Base-by-base conservation (phyloP, 768 basidiomycete species). In the Naganishia onofrii region DNA sequence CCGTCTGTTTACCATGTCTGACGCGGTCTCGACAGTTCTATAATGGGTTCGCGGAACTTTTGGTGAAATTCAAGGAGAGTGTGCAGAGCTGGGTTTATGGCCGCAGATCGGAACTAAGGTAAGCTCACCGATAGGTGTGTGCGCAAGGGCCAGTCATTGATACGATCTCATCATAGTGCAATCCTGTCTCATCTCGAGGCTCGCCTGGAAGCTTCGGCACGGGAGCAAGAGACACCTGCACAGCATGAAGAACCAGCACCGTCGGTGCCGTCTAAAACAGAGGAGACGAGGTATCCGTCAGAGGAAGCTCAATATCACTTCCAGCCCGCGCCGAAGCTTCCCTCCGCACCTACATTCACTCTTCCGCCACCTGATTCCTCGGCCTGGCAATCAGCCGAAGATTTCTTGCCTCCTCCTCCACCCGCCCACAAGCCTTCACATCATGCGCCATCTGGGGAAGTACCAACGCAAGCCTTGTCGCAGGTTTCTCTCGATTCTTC, bases 81-180 rank as follows among this genome's bases (percentile, higher is more conserved):
- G 93, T 91, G 78, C 86, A 86, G 74, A 84, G 84, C 4, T 96
- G 92, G 90, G 87, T 87, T 57, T 85, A 86, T 53, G 82, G 84
- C 21, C 84, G 94, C 51, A 86, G 88, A 70, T 85, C 88, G 58
- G 91, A 94, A 78, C 84, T 90, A 31, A 87, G 88, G 90, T 92
- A 75, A 79, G 88, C 23, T 23, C n/a, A 6, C 52, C 19, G 26
- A 0, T 6, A 6, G 36, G 12, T 5, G 36, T 12, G 5, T 12
- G 36, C 36, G 6, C 12, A 12, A 5, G 36, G 12, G 12, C 12
- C 36, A 36, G 12, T 36, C n/a, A 36, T 12, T 36, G 36, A 36
- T 36, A 12, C 12, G 12, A 42, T 15, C 15, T 2, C 42, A 36
- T 71, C 70, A 23, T 53, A 73, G 58, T 12, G 32, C 68, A 12